Base-by-base conservation (phyloP, 1,284 basidiomycete species). In the Puccinia triticina region DNA sequence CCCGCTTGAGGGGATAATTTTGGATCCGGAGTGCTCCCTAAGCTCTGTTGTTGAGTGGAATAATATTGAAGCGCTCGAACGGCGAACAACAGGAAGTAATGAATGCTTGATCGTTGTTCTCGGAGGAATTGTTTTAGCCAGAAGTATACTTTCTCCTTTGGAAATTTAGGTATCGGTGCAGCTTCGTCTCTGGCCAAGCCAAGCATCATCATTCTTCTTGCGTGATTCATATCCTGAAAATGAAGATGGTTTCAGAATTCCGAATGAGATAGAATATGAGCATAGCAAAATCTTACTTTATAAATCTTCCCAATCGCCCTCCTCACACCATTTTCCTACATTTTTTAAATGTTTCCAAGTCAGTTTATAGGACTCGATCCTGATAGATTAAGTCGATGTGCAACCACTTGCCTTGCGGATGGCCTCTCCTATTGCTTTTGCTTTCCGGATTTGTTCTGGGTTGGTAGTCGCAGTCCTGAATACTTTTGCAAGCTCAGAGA, bases 381-480 rank as follows among this genome's bases (percentile, higher is more conserved):
- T 26, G 12, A n/a, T 3, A 57, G 18, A 8, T 29, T 29, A 61
- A 61, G 18, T 29, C 12, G 1, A 32, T 18, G 7, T 11, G 26
- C 4, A 73, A 23, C 12, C 4, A 50, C 23, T 40, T 50, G 84
- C 84, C 46, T 85, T 84, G 78, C 81, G 82, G 32, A 84, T 83
- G 3, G 84, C 85, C 8, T 86, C 83, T 23, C 84, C 84, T 48
- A 84, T 83, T 21, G 84, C 84, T 82, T 86, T 85, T 53, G 85
- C 85, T 64, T 93, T 91, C 48, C 92, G 91, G 32, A 84, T 84
- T 83, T 85, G 84, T 59, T 85, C 82, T 1, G 83, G 83, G 69
- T 85, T 84, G 26, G 77, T 75, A 3, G 83, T 83, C 0, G 85
- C 85, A 26, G 46, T 77, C 77, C 83, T 83, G 46, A 86, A 82